phyloP scores from a whole-genome alignment of 1,139 yeast species.

The Wickerhamomyces sp. region DNA sequence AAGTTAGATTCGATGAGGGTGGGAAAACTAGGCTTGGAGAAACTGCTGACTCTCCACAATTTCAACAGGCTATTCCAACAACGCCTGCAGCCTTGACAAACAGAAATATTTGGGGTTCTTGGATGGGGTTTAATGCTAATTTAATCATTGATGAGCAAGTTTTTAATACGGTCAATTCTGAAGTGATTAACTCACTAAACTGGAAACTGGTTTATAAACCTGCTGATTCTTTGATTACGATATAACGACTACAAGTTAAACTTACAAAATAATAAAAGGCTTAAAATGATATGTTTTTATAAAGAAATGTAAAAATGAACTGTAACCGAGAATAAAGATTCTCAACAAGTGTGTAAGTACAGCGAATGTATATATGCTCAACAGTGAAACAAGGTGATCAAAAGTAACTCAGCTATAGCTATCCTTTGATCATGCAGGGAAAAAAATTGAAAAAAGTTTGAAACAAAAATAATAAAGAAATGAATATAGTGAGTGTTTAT shows the following conservation, averaged over 20 bases:
- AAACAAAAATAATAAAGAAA: no score
- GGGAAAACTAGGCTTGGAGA: slow-evolving; percentile 63
- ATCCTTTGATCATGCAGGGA: no score
- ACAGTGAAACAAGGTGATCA: no score
- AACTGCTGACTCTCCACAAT: slow-evolving; percentile 39
- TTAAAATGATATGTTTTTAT: neutral
- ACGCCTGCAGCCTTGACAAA: slow-evolving; percentile 3
- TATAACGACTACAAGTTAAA: neutral
- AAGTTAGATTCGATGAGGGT: slow-evolving; percentile 70
- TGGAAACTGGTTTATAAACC: slow-evolving; percentile 66
- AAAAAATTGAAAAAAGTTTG: no score
- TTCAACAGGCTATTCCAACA: slow-evolving; percentile 2
- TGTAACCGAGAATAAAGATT: no score
- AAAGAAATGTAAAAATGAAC: no score
- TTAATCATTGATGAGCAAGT: slow-evolving; percentile 52
- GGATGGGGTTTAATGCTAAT: slow-evolving; percentile 62
- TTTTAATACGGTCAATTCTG: slow-evolving; percentile 32
- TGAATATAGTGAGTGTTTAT: no score
- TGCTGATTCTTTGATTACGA: slow-evolving; percentile 39
- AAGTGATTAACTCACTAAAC: slow-evolving; percentile 49
- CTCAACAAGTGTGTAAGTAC: no score
- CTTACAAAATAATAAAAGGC: neutral
- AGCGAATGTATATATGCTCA: no score
- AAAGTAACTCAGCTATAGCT: no score
- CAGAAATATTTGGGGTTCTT: slow-evolving; percentile 53